phyloP scores from a whole-genome alignment of 2,329 filamentous ascomycete species.

The Sclerotinia glacialis region DNA sequence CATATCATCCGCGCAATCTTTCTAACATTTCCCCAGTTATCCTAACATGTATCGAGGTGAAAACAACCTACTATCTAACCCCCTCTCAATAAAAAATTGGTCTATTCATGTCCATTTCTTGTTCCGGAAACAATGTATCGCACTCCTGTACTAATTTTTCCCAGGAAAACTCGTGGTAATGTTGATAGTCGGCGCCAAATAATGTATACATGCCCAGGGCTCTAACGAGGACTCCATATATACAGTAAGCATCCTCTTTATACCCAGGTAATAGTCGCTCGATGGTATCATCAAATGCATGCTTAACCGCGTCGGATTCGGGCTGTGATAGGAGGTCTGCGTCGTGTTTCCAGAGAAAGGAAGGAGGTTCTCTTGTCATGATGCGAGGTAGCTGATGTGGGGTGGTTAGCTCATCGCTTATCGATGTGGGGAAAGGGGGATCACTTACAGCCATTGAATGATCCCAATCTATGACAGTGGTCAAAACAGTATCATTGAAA shows the following conservation, averaged over 20 bases:
- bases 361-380: constrained; percentile 4
- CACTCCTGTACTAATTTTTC: not conserved
- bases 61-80: too few relatives aligned
- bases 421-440: not conserved
- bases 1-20: too few relatives aligned
- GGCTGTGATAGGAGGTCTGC: not conserved
- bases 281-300: not conserved
- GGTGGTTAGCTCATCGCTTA: not conserved
- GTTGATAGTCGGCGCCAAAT: not conserved
- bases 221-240: not conserved
- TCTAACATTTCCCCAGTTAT: too few relatives aligned
- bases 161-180: not conserved
- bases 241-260: not conserved
- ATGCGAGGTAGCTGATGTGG: not conserved
- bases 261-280: not conserved
- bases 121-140: not conserved
- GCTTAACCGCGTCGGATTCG: not conserved
- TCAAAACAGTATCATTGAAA: not conserved
- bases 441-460: not conserved
- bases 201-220: not conserved
- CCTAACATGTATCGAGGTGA: too few relatives aligned
- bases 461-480: constrained; percentile 5
- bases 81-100: too few relatives aligned
- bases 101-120: not conserved
- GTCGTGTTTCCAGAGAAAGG: not conserved